phyloP scores from a whole-genome alignment of 1,284 basidiomycete species.

The Hemileccinum hortonii region DNA sequence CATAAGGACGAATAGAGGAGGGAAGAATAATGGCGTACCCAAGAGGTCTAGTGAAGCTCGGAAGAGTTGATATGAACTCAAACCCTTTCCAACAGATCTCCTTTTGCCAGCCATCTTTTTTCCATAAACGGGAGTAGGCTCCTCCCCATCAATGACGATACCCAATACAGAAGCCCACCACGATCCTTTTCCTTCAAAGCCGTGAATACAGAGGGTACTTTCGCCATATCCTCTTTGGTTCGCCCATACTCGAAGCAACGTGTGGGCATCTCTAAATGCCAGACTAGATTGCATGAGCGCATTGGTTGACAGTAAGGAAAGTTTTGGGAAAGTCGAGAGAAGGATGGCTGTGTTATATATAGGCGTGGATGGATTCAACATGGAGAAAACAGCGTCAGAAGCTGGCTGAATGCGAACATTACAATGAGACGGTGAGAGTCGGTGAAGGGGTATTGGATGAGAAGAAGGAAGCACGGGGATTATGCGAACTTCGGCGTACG shows the following conservation, averaged over 20 bases:
- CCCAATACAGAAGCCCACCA: slow-evolving; percentile 76
- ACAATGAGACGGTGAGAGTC: slow-evolving; percentile 75
- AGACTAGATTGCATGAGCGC: slow-evolving; percentile 60
- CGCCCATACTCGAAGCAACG: slow-evolving; percentile 87
- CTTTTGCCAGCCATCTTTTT: slow-evolving; percentile 43
- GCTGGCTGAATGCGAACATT: slow-evolving; percentile 56
- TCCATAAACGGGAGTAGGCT: slow-evolving; percentile 32
- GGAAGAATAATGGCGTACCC: slow-evolving; percentile 41
- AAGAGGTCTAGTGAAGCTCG: slow-evolving; percentile 79
- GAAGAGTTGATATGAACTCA: slow-evolving; percentile 88
- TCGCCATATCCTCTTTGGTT: slow-evolving; percentile 79
- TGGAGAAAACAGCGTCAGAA: background rate
- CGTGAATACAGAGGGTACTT: slow-evolving; percentile 59
- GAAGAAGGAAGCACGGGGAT: slow-evolving; percentile 64
- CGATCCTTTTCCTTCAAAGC: slow-evolving; percentile 64
- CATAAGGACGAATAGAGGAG: slow-evolving; percentile 8
- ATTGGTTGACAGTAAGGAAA: slow-evolving; percentile 72
- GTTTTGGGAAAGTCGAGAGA: slow-evolving; percentile 61
- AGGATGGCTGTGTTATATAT: slow-evolving; percentile 81
- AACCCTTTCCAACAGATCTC: slow-evolving; percentile 62
- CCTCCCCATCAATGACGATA: slow-evolving; percentile 71
- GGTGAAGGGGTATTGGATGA: slow-evolving; percentile 59
- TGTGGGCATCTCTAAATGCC: slow-evolving; percentile 73
- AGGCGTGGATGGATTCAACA: slow-evolving; percentile 53
- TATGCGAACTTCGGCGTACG: slow-evolving; percentile 71